phyloP scores from a whole-genome alignment of 129 eudicot species.

The Calendula officinalis region DNA sequence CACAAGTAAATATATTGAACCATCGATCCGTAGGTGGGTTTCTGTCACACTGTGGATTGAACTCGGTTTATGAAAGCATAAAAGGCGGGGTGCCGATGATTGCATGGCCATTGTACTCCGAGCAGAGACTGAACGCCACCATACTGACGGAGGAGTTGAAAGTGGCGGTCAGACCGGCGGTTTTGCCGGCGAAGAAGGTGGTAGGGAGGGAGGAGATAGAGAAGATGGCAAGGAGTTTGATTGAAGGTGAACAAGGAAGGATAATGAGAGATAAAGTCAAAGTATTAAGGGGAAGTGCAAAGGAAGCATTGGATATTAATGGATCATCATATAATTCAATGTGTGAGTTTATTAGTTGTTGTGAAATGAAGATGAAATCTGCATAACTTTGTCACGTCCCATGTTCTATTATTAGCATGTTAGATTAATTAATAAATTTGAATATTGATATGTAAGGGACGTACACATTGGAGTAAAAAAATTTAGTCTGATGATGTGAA shows the following conservation, averaged over 20 bases:
- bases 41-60: constrained; percentile 56
- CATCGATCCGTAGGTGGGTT: constrained; percentile 49
- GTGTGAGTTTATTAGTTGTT: constrained; percentile 26
- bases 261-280: constrained; percentile 32
- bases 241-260: constrained; percentile 44
- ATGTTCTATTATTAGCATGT: too few species aligned
- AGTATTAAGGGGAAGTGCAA: constrained; percentile 29
- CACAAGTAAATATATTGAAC: constrained; percentile 40
- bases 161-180: constrained; percentile 42
- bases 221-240: constrained; percentile 39
- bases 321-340: constrained; percentile 45
- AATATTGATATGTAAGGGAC: too few species aligned
- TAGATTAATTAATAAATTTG: too few species aligned
- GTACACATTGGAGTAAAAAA: too few species aligned
- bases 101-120: constrained; percentile 57
- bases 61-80: constrained; percentile 44
- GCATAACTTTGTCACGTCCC: too few species aligned
- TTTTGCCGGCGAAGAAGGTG: constrained; percentile 23
- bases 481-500: too few species aligned
- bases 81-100: constrained; percentile 49
- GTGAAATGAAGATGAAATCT: constrained; percentile 14
- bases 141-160: constrained; percentile 35
- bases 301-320: constrained; percentile 25
- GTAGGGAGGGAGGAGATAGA: constrained; percentile 48
- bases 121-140: constrained; percentile 46